Base-by-base conservation (phyloP, 371 early-diverging fungal species). In the Mortierella sp. region DNA sequence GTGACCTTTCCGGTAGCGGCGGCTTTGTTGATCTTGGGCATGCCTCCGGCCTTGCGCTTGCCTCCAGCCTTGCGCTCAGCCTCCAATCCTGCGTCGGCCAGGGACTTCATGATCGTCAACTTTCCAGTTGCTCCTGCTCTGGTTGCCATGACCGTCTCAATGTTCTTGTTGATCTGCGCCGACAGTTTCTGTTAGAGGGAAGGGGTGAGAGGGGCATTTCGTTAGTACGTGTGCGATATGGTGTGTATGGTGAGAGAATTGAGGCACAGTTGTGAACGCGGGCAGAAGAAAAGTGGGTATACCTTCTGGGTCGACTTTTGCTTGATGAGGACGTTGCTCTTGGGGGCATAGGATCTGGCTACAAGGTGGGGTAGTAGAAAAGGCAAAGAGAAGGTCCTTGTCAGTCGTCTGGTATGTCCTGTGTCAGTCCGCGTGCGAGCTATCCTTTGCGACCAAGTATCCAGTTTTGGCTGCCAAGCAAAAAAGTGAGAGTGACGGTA, bases 41-140 rank as follows among this genome's bases (percentile, higher is more conserved):
- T 81, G n/a, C 82, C 82, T 29, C 82, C 82, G 26, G 82, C 82
- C 74, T 74, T 81, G 47, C 58, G 77, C 74, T 81, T 81, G 47
- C 82, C 82, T 68, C 82, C 78, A 47, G 82, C 82, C 75, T 81
- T 81, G 63, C 82, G 82, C 31, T 86, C 84, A 19, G 86, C 85
- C 34, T 85, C 76, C 52, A 83, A 26, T 68, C 78, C 84, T 43
- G 86, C 87, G 29, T 89, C 91, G 19, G 92, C 92, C 24, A 90
- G 64, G 24, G 87, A 85, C 85, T 92, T 92, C 91, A 93, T 92
- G 66, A 93, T 91, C 22, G 91, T 93, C 29, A 93, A 70, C 79
- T 93, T 93, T 82, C 93, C 92, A 41, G 90, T 88, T n/a, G 93
- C 91, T 65, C 91, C 91, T 13, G 93, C 93, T 63, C 90, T 87